Conservation (phyloP, 441 rosid genomes). For the Eruca vesicaria region DNA sequence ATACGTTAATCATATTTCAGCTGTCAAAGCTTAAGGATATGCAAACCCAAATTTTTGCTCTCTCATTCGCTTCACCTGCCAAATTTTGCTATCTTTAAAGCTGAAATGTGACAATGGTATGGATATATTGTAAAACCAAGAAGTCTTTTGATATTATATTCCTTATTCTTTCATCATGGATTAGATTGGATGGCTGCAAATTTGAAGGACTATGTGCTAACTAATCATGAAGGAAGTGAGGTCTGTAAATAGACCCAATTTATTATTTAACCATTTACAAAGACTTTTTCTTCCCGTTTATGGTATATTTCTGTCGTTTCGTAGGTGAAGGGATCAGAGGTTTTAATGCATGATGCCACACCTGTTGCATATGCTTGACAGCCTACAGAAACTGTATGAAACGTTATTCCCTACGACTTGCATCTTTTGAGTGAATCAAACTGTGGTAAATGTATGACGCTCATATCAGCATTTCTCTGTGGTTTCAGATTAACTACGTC, state of each 20-base stretch:
- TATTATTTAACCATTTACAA: slow-evolving; percentile 1
- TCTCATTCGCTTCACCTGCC: slow-evolving; percentile 4
- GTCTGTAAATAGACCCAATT: slow-evolving; percentile 36
- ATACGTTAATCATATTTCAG: neutral
- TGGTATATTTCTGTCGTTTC: slow-evolving; percentile 13
- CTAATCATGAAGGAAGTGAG: slow-evolving; percentile 68
- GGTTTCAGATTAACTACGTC: slow-evolving; percentile 82
- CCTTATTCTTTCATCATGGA: slow-evolving; percentile 7
- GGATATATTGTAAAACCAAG: neutral
- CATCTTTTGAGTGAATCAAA: slow-evolving; percentile 11
- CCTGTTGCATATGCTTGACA: slow-evolving; percentile 78
- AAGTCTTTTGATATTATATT: neutral
- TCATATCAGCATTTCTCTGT: slow-evolving; percentile 26
- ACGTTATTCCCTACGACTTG: slow-evolving; percentile 7
- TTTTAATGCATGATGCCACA: slow-evolving; percentile 64
- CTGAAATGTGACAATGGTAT: no score
- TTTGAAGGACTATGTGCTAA: slow-evolving; percentile 70
- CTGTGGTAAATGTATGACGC: neutral
- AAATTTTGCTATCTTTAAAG: no score
- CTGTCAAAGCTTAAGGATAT: neutral
- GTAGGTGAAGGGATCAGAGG: slow-evolving; percentile 86
- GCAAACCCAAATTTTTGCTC: neutral
- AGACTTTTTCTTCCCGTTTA: neutral
- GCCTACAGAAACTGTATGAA: slow-evolving; percentile 79
- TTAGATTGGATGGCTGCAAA: slow-evolving; percentile 94